Base-by-base conservation (phyloP, 768 basidiomycete genomes). In the Suillus ampliporus region DNA sequence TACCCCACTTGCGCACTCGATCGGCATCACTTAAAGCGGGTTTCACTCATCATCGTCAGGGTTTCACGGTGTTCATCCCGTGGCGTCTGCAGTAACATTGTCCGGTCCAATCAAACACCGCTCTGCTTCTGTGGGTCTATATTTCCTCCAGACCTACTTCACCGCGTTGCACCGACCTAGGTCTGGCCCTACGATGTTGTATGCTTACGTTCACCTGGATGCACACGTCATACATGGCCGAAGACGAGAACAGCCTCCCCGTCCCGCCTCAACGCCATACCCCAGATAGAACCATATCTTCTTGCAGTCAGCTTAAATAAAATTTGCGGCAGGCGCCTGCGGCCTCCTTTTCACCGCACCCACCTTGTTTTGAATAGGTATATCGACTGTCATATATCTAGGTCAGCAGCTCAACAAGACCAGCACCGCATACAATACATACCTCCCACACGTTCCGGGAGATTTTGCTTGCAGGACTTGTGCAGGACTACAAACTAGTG, bases 21-120 rank as follows among this genome's bases (percentile, higher is more conserved):
- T 54, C 53, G 37, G 11, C 31, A 31, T 31, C 31, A 31, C 31
- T 31, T 31, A 31, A 31, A 31, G 31, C 31, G 31, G 31, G 35
- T 23, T 51, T 28, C 26, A n/a, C n/a, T 23, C 28, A 13, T 31
- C 31, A 44, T 44, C n/a, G 19, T 44, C 53, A 53, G 52, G 52
- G 35, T 23, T 37, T 37, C 28, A 31, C 31, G 31, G 31, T 31
- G 31, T 31, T 31, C 31, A 31, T 5, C 28, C 7, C 7, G 26
- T 48, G 31, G n/a, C 14, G n/a, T 52, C 50, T 19, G 28, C n/a
- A 23, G 53, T 17, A 23, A 26, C 5, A 23, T 10, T 11, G 8
- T 56, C 54, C 38, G 40, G 3, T 41, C 54, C 54, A 38, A 40
- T 56, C 54, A 56, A 56, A 28, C 23, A 19, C 23, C 38, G 11